These are phyloP conservation scores for Fusarium xyrophilum DNA, from an alignment of 2,329 filamentous ascomycete genomes.

Conservation along the genomic window DNA sequence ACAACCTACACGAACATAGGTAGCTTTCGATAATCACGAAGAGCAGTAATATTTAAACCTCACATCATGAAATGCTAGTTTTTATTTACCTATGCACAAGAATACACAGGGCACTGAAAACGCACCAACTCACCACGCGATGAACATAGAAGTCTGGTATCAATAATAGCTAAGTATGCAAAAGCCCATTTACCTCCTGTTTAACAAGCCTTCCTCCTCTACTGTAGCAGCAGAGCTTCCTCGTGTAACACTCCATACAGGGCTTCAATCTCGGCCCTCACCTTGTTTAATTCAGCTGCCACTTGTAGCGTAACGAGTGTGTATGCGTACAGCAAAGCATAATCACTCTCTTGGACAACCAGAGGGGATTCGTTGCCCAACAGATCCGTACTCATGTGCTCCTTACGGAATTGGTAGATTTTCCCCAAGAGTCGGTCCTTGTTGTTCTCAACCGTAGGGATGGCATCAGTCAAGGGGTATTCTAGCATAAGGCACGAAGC, in stretches of 20 bases:
- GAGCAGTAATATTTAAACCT: neutral
- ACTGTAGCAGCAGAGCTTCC: constrained; percentile 64
- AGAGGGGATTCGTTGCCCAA: constrained; percentile 39
- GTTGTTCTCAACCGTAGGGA: constrained; percentile 81
- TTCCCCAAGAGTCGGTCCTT: constrained; percentile 85
- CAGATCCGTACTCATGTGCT: constrained; percentile 55
- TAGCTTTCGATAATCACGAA: neutral
- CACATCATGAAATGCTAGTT: neutral
- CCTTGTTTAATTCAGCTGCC: constrained; percentile 67
- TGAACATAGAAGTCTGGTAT: neutral
- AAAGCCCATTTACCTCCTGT: constrained; percentile 8
- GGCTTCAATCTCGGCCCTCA: constrained; percentile 66
- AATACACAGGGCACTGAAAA: neutral
- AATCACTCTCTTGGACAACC: constrained; percentile 76
- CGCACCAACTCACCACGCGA: neutral
- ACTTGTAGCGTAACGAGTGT: constrained; percentile 73
- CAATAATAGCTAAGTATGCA: neutral
- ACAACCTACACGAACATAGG: neutral
- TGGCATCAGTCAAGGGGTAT: constrained; percentile 87
- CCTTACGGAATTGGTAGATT: constrained; percentile 84
- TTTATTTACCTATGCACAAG: neutral
- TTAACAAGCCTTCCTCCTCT: constrained; percentile 13
- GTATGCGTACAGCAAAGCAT: constrained; percentile 92
- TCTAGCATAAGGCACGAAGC: constrained; percentile 94
- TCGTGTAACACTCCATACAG: constrained; percentile 69